These are phyloP conservation scores for Aspergillus floridensis DNA, from an alignment of 2,329 filamentous ascomycete genomes.

Conservation along the genomic window DNA sequence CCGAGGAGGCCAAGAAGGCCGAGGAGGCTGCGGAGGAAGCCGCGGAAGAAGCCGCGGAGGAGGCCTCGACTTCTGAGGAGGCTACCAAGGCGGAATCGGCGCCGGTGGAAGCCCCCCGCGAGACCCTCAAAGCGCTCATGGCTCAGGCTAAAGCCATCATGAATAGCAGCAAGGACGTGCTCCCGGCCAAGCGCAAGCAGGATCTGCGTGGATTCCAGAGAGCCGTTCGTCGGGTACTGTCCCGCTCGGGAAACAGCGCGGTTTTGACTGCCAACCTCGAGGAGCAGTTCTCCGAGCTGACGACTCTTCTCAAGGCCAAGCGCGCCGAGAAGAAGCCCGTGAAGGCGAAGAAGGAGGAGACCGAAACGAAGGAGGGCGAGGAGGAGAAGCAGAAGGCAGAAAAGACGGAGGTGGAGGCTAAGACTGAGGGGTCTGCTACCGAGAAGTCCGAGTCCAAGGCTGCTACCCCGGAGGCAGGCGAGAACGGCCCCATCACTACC, in stretches of 20 bases:
- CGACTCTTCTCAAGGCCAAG: slow-evolving; percentile 48
- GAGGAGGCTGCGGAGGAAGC: slow-evolving; percentile 27
- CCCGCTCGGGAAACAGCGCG: slow-evolving; percentile 48
- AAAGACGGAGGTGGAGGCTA: slow-evolving; percentile 8
- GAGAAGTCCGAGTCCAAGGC: slow-evolving; percentile 2
- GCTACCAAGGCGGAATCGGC: slow-evolving; percentile 9
- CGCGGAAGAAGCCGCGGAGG: slow-evolving; percentile 15
- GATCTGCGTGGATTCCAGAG: slow-evolving; percentile 70
- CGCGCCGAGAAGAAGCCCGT: slow-evolving; percentile 24
- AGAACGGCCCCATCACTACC: slow-evolving; percentile 12
- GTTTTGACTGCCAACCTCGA: slow-evolving; percentile 51
- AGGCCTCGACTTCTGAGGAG: slow-evolving; percentile 25
- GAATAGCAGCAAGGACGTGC: slow-evolving; percentile 48
- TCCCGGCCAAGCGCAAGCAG: slow-evolving; percentile 71
- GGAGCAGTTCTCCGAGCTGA: slow-evolving; percentile 54
- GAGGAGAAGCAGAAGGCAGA: slow-evolving; percentile 7
- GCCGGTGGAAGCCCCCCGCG: slow-evolving; percentile 42
- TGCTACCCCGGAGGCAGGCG: background rate
- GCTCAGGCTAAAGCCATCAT: slow-evolving; percentile 61
- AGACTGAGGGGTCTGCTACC: slow-evolving; percentile 15
- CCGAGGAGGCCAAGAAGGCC: slow-evolving; percentile 16
- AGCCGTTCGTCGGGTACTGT: slow-evolving; percentile 62
- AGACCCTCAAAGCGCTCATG: slow-evolving; percentile 55
- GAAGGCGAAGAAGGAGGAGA: slow-evolving; percentile 7
- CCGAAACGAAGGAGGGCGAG: background rate